Conservation (phyloP, 768 basidiomycete species). For the Cystofilobasidium bisporidii region DNA sequence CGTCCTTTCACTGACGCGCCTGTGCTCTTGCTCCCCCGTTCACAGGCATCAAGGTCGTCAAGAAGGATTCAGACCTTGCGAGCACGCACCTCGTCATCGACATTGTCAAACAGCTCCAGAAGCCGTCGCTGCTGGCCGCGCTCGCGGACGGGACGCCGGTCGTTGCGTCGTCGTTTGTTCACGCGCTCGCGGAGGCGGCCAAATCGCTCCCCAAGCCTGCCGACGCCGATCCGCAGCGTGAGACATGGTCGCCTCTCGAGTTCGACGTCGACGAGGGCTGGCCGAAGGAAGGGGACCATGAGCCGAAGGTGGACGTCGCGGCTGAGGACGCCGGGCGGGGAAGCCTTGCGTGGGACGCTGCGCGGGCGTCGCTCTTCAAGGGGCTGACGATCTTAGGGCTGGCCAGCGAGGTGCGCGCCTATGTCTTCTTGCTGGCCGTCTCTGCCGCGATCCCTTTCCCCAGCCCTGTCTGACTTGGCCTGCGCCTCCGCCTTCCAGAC, state of each 20-base stretch:
- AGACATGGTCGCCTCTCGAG: neutral
- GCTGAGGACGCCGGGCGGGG: neutral
- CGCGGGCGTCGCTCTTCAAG: neutral
- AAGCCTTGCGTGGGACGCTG: neutral
- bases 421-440: too few relatives aligned
- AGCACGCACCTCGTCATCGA: neutral
- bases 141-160: neutral
- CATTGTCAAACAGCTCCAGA: neutral
- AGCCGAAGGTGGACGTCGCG: neutral
- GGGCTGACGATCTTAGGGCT: neutral
- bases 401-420: neutral
- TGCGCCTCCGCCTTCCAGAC: too few relatives aligned
- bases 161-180: neutral
- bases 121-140: neutral
- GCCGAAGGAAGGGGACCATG: neutral
- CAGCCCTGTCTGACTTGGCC: too few relatives aligned
- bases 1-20: neutral
- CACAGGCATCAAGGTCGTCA: constrained; percentile 5
- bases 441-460: too few relatives aligned
- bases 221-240: neutral
- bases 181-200: neutral
- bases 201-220: neutral
- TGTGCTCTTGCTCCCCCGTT: neutral
- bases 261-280: neutral
- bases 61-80: neutral